Evolutionary conservation across 176 grass and related monocot species (phyloP).

Genomic region (Aegilops speltoides): DNA sequence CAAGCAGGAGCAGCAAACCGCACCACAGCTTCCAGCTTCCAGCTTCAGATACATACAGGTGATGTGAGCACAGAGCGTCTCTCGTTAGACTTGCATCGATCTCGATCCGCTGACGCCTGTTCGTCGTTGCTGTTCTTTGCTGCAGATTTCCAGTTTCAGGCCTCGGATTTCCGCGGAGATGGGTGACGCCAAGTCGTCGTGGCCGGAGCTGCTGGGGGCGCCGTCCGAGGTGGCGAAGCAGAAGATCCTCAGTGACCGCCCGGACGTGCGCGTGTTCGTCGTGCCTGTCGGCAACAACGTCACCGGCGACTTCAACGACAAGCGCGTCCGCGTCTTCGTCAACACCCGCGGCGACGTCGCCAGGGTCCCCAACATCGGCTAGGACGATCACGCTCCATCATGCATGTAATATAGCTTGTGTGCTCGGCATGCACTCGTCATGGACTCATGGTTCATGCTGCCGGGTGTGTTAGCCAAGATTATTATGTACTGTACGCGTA

Average conservation of each 20-base stretch:
- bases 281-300: not conserved
- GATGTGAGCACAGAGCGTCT: too few relatives aligned
- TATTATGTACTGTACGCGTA: too few relatives aligned
- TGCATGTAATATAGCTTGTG: too few relatives aligned
- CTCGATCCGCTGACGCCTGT: too few relatives aligned
- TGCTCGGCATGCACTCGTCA: too few relatives aligned
- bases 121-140: too few relatives aligned
- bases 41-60: not conserved
- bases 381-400: not conserved
- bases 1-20: not conserved
- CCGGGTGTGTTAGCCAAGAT: too few relatives aligned
- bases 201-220: constrained; percentile 35
- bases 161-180: too few relatives aligned
- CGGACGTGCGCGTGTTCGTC: constrained; percentile 14
- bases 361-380: not conserved
- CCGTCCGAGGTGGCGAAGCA: constrained; percentile 21
- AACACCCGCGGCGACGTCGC: not conserved
- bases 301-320: not conserved
- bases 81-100: too few relatives aligned
- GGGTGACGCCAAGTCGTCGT: not conserved
- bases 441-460: too few relatives aligned
- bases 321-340: constrained; percentile 34
- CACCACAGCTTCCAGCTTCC: not conserved
- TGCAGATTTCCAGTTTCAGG: too few relatives aligned
- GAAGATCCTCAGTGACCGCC: constrained; percentile 26